These are phyloP conservation scores for Cryptosporidium ryanae DNA, from an alignment of 169 alveolate genomes.

Conservation along the genomic window DNA sequence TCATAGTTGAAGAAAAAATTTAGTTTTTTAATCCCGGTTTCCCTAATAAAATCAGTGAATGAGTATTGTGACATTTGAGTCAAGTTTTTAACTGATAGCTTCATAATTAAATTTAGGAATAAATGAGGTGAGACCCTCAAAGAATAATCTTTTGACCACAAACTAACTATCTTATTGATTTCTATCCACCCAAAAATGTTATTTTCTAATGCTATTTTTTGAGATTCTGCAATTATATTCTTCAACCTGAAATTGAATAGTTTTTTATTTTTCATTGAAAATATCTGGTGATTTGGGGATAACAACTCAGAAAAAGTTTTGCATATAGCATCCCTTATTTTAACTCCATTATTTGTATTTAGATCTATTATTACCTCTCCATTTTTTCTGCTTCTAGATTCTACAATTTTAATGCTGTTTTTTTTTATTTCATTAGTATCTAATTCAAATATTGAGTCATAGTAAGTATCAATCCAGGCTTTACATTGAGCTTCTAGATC, in stretches of 20 bases:
- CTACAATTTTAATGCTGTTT: conserved; percentile 16
- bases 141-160: conserved; percentile 34
- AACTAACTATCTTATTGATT: background rate
- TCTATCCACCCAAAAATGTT: conserved; percentile 46
- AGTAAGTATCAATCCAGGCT: background rate
- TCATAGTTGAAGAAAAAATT: conserved; percentile 38
- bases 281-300: background rate
- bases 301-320: conserved; percentile 30
- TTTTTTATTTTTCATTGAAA: conserved; percentile 18
- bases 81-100: conserved; percentile 27
- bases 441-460: background rate
- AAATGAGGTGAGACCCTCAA: background rate
- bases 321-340: conserved; percentile 16
- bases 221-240: background rate
- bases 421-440: background rate
- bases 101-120: conserved; percentile 10
- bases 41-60: conserved; percentile 18
- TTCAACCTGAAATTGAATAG: background rate
- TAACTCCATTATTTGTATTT: background rate
- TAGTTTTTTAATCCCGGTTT: conserved; percentile 17
- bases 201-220: background rate
- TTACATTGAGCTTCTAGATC: conserved; percentile 24
- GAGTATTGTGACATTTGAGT: conserved; percentile 11
- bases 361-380: background rate
- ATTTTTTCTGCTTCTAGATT: conserved; percentile 2